Base-by-base conservation (phyloP, 1,284 basidiomycete genomes). In the Boletus subluridellus region DNA sequence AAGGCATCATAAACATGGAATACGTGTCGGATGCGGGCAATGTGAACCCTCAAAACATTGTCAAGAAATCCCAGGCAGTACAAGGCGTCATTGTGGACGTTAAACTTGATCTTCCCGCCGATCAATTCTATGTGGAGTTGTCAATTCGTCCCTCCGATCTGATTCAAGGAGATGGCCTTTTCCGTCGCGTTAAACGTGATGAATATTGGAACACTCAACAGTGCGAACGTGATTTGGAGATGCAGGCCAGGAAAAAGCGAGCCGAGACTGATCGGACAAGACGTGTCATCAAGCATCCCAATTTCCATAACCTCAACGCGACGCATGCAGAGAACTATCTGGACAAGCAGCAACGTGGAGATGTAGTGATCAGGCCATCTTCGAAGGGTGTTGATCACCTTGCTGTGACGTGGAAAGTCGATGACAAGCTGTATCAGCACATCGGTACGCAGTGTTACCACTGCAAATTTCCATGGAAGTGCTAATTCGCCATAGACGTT, bases 331-430 rank as follows among this genome's bases (percentile, higher is more conserved):
- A 99, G 74, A 81, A 86, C 55, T 93, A 90, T 73, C 80, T 99
- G 55, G 92, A 94, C 58, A 89, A 89, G 63, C 90, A 94, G 74
- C 94, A 95, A 66, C 85, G 93, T 34, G 97, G 95, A 14, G 95
- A 98, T 72, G 94, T 95, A 49, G 92, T 99, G 37, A 94, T 99
- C 64, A 82, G 97, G 48, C 97, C 97, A 0, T 97, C 94, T 35
- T 98, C 95, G 4, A 95, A 96, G 74, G 96, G 96, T 7, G 77
- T 82, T 42, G 87, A 98, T 69, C 97, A 99, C 75, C 81, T 99
- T 39, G 97, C 97, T 38, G 92, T 99, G 14, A 99, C 97, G 0
- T 99, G 97, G 97, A 99, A 99, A 77, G 95, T 99, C 11, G 96
- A 97, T 66, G 92, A 98, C 60, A 92, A 90, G 62, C 80, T 99